Base-by-base conservation (phyloP, 495 filamentous ascomycete species). In the Oleoguttula mirabilis region DNA sequence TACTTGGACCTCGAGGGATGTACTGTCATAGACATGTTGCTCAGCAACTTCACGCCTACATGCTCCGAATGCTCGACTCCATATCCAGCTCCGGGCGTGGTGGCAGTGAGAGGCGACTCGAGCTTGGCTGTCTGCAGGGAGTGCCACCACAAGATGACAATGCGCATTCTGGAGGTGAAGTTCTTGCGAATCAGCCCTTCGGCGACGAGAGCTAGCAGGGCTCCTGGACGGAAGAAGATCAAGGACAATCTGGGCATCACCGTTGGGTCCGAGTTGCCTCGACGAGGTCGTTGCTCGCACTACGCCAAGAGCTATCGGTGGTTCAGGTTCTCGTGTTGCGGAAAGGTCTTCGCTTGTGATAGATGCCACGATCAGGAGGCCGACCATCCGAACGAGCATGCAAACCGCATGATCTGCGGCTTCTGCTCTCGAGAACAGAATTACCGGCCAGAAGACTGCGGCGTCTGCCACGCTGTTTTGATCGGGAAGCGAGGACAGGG, bases 381-480 rank as follows among this genome's bases (percentile, higher is more conserved):
- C 44, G 77, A 80, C 27, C 86, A 94, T 58, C 67, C 70, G 0
- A 79, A 82, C 43, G 87, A 93, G 62, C 82, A 86, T 64, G 87
- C 85, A 2, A 83, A 84, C 50, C 65, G 84, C 30, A 94, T 94
- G 87, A 75, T 94, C 17, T 94, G 85, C n/a, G n/a, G n/a, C n/a
- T n/a, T n/a, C n/a, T n/a, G 25, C 40, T 83, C 77, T 11, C 63
- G 87, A 37, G 87, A 94, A 64, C 83, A 90, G 68, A 79, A 79
- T 42, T 94, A 82, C 58, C 63, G 76, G 27, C 79, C 80, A 0
- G 84, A 92, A 53, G 79, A 80, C 36, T 94, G 87, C 52, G 71
- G 65, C 0, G 74, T 86, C 36, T 94, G 87, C 57, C 80, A 75
- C 47, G 63, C 77, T n/a, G 68, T 65, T 16, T 69, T 94, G 1